Conservation (phyloP, 352 stramenopile genomes). For the Blastocystis sp. region DNA sequence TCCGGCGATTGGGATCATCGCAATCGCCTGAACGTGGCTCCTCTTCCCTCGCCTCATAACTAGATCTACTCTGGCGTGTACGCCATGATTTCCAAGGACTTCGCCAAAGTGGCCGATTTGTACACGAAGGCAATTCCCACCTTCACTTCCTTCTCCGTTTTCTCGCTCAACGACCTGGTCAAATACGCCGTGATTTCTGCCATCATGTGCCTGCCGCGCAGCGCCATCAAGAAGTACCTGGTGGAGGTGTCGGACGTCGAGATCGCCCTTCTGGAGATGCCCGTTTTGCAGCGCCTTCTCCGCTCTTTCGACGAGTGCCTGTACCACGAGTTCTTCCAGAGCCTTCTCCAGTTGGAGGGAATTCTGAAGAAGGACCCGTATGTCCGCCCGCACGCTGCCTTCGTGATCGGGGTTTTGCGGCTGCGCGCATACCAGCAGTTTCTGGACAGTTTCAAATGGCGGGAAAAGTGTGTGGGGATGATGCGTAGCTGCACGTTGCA, state of each 20-base stretch:
- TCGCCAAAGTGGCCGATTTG: constrained; percentile 59
- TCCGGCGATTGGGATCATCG: constrained; percentile 66
- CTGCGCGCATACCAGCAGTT: constrained; percentile 67
- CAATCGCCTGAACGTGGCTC: constrained; percentile 38
- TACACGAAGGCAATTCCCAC: constrained; percentile 48
- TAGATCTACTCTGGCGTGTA: constrained; percentile 64
- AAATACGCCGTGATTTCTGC: constrained; percentile 59
- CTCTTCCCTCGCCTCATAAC: not conserved
- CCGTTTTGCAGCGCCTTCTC: constrained; percentile 21
- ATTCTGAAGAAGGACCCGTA: constrained; percentile 63
- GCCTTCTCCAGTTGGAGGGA: constrained; percentile 55
- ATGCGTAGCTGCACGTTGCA: constrained; percentile 58
- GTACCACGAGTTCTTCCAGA: constrained; percentile 63
- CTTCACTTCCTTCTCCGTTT: constrained; percentile 68
- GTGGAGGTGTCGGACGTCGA: constrained; percentile 38
- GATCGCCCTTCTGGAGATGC: constrained; percentile 55
- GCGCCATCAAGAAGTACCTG: constrained; percentile 19
- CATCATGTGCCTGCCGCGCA: constrained; percentile 29
- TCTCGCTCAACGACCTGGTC: constrained; percentile 57
- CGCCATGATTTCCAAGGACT: constrained; percentile 54
- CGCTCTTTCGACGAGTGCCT: constrained; percentile 57
- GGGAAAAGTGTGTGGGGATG: not conserved
- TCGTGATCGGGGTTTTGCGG: constrained; percentile 34
- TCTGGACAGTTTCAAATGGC: constrained; percentile 68
- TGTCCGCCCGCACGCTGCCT: not conserved